Base-by-base conservation (phyloP, 441 rosid genomes). In the Populus hybrid region DNA sequence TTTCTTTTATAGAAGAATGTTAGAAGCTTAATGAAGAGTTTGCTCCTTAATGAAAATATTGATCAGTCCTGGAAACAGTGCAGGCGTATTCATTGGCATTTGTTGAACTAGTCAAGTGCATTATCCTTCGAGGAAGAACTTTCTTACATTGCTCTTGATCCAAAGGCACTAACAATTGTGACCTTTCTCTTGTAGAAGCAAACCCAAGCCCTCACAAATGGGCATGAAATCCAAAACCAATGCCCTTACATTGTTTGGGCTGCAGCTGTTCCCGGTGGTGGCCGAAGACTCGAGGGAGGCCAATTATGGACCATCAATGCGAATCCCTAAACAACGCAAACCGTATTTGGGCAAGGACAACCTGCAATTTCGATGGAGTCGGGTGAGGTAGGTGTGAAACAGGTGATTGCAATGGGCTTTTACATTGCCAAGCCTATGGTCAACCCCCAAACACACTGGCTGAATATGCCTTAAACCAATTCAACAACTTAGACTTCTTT, bases 231-330 rank as follows among this genome's bases (percentile, higher is more conserved):
- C 61, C 5, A 75, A 35, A 85, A 88, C 81, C 71, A 81, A 35
- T 87, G 91, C n/a, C 2, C 83, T n/a, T 86, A 74, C 80, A 83
- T 89, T 0, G 90, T 89, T 1, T 89, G 87, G 86, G 89, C 86
- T 0, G 88, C 89, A 0, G 86, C 89, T 0, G 76, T 82, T 29
- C 90, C 89, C 0, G 89, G 90, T 3, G 90, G 92, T 28, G 89
- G 89, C 20, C 68, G 45, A 21, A 80, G 66, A 53, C 81, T 85
- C 6, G 3, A 82, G 21, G 24, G 40, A 0, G 83, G 83, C 71
- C 81, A 80, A 66, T 64, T 84, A 0, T 83, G 86, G 90, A 64
- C 67, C 1, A 18, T 87, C 31, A 7, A 77, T n/a, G 86, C 76
- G 16, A n/a, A 80, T 0, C 73, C 84, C 0, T 84, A 83, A 0